These are phyloP conservation scores for Podospora anserina DNA, from an alignment of 495 filamentous ascomycete genomes.

Conservation along the genomic window DNA sequence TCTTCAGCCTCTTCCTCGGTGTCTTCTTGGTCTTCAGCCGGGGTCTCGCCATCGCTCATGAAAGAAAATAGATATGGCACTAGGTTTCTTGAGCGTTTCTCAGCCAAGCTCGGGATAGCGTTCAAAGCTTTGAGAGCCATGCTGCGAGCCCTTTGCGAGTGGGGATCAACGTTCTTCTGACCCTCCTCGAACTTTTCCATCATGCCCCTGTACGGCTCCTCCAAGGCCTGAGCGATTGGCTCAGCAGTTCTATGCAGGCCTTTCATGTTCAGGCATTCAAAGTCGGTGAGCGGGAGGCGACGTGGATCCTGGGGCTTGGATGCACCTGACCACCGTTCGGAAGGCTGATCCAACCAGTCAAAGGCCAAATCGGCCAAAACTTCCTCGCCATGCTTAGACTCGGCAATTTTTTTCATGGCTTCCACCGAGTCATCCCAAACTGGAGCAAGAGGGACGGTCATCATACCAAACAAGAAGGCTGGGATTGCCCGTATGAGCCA, in stretches of 20 bases:
- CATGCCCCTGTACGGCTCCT: conserved; percentile 47
- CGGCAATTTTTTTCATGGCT: conserved; percentile 70
- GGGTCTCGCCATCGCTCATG: conserved; percentile 52
- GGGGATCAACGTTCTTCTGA: conserved; percentile 42
- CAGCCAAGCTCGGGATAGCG: conserved; percentile 68
- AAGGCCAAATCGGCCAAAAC: conserved; percentile 71
- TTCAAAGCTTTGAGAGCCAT: conserved; percentile 79
- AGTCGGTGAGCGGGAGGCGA: conserved; percentile 53
- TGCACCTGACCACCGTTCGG: conserved; percentile 44
- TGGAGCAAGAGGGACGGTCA: conserved; percentile 76
- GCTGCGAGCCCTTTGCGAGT: conserved; percentile 53
- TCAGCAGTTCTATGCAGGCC: conserved; percentile 51
- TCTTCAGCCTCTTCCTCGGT: conserved; percentile 49
- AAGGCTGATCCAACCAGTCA: conserved; percentile 67
- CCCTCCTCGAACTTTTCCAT: conserved; percentile 47
- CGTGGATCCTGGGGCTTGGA: conserved; percentile 26
- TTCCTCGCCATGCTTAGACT: conserved; percentile 66
- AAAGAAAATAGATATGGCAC: conserved; percentile 85
- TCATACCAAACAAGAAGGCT: conserved; percentile 81
- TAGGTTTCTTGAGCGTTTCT: conserved; percentile 77
- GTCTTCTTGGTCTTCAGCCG: conserved; percentile 30
- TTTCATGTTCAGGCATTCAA: conserved; percentile 74
- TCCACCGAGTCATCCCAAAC: conserved; percentile 80
- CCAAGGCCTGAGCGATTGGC: conserved; percentile 38
- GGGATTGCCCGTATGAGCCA: conserved; percentile 73